Conservation (phyloP, 2,329 filamentous ascomycete genomes). For the Microthyrium microscopicum region DNA sequence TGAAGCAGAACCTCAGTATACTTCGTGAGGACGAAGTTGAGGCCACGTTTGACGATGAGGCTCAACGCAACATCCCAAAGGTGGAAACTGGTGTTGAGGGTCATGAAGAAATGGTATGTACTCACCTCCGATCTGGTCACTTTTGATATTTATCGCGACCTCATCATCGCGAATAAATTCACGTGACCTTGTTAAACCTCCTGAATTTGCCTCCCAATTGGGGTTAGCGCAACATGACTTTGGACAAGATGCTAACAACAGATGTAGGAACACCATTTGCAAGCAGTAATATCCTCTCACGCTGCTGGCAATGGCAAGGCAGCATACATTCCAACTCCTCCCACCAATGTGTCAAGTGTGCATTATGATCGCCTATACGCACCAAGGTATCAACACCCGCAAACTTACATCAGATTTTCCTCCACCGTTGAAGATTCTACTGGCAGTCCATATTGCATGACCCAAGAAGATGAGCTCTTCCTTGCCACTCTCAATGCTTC, state of each 20-base stretch:
- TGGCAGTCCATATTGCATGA: slow-evolving; percentile 87
- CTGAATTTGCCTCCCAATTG: neutral
- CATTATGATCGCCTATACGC: slow-evolving; percentile 79
- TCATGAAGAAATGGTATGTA: slow-evolving; percentile 87
- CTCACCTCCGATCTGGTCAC: neutral
- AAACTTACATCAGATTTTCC: slow-evolving; percentile 92
- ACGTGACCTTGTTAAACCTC: neutral
- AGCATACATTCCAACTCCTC: slow-evolving; percentile 50
- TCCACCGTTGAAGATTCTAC: slow-evolving; percentile 95
- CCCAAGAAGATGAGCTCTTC: slow-evolving; percentile 71
- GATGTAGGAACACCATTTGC: slow-evolving; percentile 78
- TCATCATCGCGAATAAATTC: slow-evolving; percentile 21
- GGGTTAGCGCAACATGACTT: too few relatives aligned
- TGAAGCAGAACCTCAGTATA: slow-evolving; percentile 75
- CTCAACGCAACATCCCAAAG: slow-evolving; percentile 63
- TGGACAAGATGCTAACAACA: too few relatives aligned
- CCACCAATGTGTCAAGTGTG: slow-evolving; percentile 36
- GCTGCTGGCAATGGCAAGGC: slow-evolving; percentile 42
- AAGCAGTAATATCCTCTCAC: slow-evolving; percentile 58
- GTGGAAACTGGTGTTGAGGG: slow-evolving; percentile 96
- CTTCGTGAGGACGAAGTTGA: slow-evolving; percentile 86
- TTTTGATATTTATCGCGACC: slow-evolving; percentile 14
- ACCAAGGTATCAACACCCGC: slow-evolving; percentile 62
- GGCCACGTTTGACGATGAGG: slow-evolving; percentile 62
- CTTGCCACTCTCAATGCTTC: slow-evolving; percentile 72